A percentile compares a stretch with the other conserved stretches of the same genome.
Conservation (phyloP, 2,329 filamentous ascomycete genomes). For the Ceratocystis eucalypticola region DNA sequence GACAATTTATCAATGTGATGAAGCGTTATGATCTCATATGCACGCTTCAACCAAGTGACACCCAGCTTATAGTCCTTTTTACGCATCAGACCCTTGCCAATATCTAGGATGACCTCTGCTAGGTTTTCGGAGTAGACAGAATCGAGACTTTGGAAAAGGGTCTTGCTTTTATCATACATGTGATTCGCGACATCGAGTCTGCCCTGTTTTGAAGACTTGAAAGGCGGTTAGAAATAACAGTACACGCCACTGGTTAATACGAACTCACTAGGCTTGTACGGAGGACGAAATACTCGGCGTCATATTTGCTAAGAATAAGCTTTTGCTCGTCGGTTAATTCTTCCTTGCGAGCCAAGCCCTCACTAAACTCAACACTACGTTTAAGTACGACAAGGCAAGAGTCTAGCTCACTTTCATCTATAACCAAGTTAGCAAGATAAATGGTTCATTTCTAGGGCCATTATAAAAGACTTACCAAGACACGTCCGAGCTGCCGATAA, state of each 20-base stretch:
- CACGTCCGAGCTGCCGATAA: constrained; percentile 52
- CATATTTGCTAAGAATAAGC: constrained; percentile 9
- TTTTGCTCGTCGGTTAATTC: constrained; percentile 1
- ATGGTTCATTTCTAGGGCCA: not conserved
- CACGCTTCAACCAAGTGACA: constrained; percentile 54
- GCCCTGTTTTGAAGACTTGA: constrained; percentile 59
- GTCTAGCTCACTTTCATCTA: constrained; percentile 41
- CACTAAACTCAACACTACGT: constrained; percentile 23
- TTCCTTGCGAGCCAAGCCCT: constrained; percentile 6
- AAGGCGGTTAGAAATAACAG: constrained; percentile 20
- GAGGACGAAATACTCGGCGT: constrained; percentile 51
- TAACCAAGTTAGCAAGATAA: constrained; percentile 15
- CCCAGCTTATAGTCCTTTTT: constrained; percentile 35
- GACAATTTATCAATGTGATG: constrained; percentile 44
- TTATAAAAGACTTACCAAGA: constrained; percentile 35
- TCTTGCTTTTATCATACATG: constrained; percentile 51
- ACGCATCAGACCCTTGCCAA: constrained; percentile 47
- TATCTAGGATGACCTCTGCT: constrained; percentile 55
- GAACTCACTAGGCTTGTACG: constrained; percentile 49
- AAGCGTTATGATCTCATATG: constrained; percentile 43
- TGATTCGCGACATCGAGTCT: constrained; percentile 65
- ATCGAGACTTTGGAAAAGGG: constrained; percentile 31
- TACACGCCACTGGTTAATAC: not conserved
- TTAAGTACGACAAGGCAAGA: constrained; percentile 49
- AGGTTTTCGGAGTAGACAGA: constrained; percentile 44